Evolutionary conservation across 2,329 filamentous ascomycete genomes (phyloP), one percentile per base, ranked within the genome.

Genomic region (Mycosphaerella sp.): DNA sequence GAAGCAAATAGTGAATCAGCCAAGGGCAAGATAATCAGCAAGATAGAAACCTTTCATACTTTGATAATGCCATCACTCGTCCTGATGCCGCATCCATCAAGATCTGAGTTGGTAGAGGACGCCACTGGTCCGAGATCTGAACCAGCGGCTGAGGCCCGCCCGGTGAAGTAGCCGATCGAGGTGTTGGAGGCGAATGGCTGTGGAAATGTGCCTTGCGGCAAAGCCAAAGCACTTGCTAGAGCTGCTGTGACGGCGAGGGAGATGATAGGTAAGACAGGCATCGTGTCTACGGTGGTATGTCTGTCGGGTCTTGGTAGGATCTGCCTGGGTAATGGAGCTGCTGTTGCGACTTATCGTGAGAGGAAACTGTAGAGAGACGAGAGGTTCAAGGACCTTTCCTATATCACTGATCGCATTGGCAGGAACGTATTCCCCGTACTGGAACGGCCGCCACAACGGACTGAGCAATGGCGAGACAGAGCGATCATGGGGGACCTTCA

Each of bases 91-190:
- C 51, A 53, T 25, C 45, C 45, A 10, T 44, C 45, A 21, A 49
- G 41, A 21, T 27, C 32, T 8, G 36, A 28, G 35, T 25, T 25
- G 10, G 41, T 27, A 27, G 27, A 16, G 13, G 28, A 16, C n/a
- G 36, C 16, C 6, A 49, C 36, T 10, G 35, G 17, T 30, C 51
- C 51, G 8, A 49, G 12, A 12, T 45, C 17, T 25, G 41, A 44
- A n/a, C 50, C 50, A 10, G 49, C 28, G 34, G 32, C 17, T 14
- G 43, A 43, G 18, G 37, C 39, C 25, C 44, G 39, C 7, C 53
- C 53, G 28, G 46, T 42, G 40, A 50, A 55, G 46, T 34, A 53
- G 5, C 45, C 49, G 7, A 55, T 49, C n/a, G 46, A 50, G 25
- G 53, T 55, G 39, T 50, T 53, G 27, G 41, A 36, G 6, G 40